Percentiles rank a stretch among this genome's conserved stretches.
Evolutionary conservation across 352 stramenopile genomes (phyloP).

Genomic region (Stephanocyclus meneghinianus): DNA sequence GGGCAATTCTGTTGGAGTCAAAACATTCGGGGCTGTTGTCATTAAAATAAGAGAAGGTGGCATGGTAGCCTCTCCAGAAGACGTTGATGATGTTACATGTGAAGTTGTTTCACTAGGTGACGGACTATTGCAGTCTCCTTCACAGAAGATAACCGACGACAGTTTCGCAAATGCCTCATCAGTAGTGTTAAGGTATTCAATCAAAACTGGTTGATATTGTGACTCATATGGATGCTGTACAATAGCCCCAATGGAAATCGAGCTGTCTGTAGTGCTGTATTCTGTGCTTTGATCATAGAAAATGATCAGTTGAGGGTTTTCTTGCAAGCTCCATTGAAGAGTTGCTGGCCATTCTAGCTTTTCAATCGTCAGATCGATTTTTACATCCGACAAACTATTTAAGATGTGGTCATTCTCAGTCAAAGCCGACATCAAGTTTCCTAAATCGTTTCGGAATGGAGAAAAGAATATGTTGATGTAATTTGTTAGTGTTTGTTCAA

Average conservation of each 20-base stretch:
- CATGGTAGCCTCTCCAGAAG: no score
- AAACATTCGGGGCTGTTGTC: no score
- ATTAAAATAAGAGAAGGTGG: no score
- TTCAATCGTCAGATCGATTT: slow-evolving; percentile 15
- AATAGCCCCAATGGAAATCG: slow-evolving; percentile 24
- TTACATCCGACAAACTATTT: slow-evolving; percentile 31
- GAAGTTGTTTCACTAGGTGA: no score
- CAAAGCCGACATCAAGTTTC: neutral
- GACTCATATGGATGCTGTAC: slow-evolving; percentile 33
- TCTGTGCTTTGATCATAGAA: slow-evolving; percentile 41
- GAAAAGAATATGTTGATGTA: slow-evolving; percentile 48
- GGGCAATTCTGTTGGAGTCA: no score
- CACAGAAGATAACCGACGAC: slow-evolving; percentile 18
- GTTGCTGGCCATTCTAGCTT: slow-evolving; percentile 14
- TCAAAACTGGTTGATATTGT: slow-evolving; percentile 18
- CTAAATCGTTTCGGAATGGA: neutral
- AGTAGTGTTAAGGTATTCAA: slow-evolving; percentile 28
- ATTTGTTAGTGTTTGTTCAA: slow-evolving; percentile 29
- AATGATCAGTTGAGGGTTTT: slow-evolving; percentile 16
- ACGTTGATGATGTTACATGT: no score
- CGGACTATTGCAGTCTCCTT: no score
- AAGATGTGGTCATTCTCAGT: slow-evolving; percentile 22
- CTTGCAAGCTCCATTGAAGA: slow-evolving; percentile 2
- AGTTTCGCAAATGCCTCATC: slow-evolving; percentile 33
- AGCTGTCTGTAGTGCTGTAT: slow-evolving; percentile 33